phyloP scores from a whole-genome alignment of 108 stramenopile genomes.

The Skeletonema potamos region DNA sequence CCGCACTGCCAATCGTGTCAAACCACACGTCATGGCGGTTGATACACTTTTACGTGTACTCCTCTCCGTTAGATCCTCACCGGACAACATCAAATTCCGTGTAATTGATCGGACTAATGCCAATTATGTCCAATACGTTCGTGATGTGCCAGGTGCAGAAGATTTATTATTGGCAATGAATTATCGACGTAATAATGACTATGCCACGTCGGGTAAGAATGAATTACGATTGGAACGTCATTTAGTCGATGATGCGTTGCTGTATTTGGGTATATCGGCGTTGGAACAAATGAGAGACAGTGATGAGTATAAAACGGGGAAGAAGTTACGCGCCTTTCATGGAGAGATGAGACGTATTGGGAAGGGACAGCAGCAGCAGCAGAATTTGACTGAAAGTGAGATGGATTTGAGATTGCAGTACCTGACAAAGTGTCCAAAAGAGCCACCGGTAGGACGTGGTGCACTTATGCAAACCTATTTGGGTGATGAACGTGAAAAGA shows the following conservation, averaged over 20 bases:
- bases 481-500: conserved; percentile 43
- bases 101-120: conserved; percentile 61
- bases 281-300: conserved; percentile 64
- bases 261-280: conserved; percentile 80
- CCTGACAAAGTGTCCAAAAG: conserved; percentile 62
- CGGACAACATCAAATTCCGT: conserved; percentile 60
- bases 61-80: conserved; percentile 47
- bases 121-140: conserved; percentile 54
- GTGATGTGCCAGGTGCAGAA: conserved; percentile 69
- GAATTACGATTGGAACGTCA: conserved; percentile 49
- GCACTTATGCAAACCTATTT: conserved; percentile 49
- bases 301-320: conserved; percentile 59
- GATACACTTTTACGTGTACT: conserved; percentile 70
- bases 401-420: conserved; percentile 39
- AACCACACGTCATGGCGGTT: conserved; percentile 66
- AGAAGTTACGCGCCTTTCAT: conserved; percentile 42
- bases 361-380: background rate
- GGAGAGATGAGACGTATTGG: conserved; percentile 41
- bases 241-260: conserved; percentile 64
- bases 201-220: conserved; percentile 17
- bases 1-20: conserved; percentile 69
- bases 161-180: conserved; percentile 79
- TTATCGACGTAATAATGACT: conserved; percentile 38
- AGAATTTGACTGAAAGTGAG: conserved; percentile 21
- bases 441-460: conserved; percentile 64